Evolutionary conservation across 345 rosid species (phyloP).

Genomic region (Eucalyptus shirleyi): DNA sequence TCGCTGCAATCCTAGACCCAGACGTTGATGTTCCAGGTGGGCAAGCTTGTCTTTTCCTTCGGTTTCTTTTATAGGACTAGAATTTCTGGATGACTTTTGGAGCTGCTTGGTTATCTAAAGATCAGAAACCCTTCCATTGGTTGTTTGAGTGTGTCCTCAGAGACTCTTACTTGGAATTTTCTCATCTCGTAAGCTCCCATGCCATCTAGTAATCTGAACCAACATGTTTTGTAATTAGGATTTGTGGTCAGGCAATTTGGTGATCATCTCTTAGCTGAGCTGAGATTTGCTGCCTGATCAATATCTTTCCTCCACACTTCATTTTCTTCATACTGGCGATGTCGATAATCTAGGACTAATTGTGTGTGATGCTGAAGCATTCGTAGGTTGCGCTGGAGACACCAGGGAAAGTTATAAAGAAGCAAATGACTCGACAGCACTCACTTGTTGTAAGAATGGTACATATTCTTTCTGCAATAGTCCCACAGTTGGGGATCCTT

Average conservation of each 20-base stretch:
- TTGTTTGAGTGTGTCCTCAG: neutral
- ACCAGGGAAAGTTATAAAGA: neutral
- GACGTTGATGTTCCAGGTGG: conserved; percentile 54
- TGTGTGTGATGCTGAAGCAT: neutral
- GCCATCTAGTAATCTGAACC: neutral
- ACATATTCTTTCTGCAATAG: conserved; percentile 17
- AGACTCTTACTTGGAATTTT: neutral
- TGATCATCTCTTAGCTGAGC: neutral
- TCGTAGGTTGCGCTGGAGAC: neutral
- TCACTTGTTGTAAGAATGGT: conserved; percentile 19
- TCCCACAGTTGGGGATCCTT: neutral
- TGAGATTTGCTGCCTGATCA: neutral
- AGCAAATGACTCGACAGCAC: conserved; percentile 5
- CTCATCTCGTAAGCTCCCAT: neutral
- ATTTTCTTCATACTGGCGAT: neutral
- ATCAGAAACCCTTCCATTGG: neutral
- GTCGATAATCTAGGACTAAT: neutral
- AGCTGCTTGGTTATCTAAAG: neutral
- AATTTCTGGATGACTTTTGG: neutral
- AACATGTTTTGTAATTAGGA: neutral
- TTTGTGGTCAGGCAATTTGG: neutral
- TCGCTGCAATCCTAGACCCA: conserved; percentile 78
- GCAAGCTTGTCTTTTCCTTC: neutral
- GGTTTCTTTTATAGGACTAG: neutral
- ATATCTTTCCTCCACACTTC: neutral